Conservation (phyloP, 2,329 filamentous ascomycete species). For the Periconia sp. region DNA sequence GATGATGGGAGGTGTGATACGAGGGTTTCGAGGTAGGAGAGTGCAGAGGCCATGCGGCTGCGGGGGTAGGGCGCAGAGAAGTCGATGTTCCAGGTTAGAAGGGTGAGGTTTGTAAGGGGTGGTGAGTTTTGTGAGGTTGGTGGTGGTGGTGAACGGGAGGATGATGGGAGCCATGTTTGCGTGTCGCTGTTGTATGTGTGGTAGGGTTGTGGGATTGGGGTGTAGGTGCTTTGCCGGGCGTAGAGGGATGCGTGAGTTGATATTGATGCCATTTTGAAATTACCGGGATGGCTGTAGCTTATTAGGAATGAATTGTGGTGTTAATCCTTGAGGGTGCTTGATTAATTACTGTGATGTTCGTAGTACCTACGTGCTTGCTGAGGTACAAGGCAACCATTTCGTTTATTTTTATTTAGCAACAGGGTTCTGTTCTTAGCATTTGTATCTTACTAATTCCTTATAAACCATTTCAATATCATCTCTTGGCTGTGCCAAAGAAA, state of each 20-base stretch:
- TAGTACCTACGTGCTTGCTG: too few species aligned
- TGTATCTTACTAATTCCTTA: too few species aligned
- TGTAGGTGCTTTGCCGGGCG: not conserved
- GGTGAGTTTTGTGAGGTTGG: not conserved
- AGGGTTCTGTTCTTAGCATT: too few species aligned
- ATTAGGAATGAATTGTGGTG: too few species aligned
- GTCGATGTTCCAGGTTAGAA: constrained; percentile 52
- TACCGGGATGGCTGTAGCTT: too few species aligned
- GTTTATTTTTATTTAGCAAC: too few species aligned
- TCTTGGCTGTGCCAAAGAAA: too few species aligned
- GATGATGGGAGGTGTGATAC: constrained; percentile 16
- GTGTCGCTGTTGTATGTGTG: not conserved
- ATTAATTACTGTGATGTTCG: too few species aligned
- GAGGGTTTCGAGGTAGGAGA: constrained; percentile 39
- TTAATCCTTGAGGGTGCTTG: too few species aligned
- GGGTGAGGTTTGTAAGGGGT: constrained; percentile 1
- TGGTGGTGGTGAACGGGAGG: not conserved
- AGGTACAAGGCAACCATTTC: too few species aligned
- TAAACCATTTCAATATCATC: too few species aligned
- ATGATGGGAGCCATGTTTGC: not conserved
- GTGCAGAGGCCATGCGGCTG: constrained; percentile 45
- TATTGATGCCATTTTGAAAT: too few species aligned
- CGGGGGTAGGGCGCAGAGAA: constrained; percentile 42
- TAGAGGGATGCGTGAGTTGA: not conserved
- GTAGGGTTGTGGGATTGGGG: not conserved